Conservation (phyloP, 768 basidiomycete species). For the Rhodosporidiobolus odoratus region DNA sequence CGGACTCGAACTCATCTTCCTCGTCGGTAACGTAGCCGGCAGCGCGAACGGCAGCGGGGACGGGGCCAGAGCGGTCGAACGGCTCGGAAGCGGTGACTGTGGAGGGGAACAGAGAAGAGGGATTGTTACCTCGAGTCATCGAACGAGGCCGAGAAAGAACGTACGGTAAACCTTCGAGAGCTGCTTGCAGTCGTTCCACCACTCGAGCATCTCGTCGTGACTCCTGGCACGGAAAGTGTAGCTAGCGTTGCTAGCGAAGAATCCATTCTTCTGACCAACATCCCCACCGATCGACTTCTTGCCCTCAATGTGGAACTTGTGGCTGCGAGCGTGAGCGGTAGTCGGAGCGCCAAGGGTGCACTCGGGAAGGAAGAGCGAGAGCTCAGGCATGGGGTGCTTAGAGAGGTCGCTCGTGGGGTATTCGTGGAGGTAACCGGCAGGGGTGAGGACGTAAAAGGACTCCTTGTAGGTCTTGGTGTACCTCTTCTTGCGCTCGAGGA, state of each 20-base stretch:
- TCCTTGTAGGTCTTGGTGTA: constrained; percentile 61
- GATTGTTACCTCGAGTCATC: background rate
- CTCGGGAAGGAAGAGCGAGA: constrained; percentile 83
- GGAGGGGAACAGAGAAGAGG: background rate
- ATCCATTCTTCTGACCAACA: constrained; percentile 51
- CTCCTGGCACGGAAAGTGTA: constrained; percentile 86
- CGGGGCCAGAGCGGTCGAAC: constrained; percentile 85
- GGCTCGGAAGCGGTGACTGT: constrained; percentile 78
- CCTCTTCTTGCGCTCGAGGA: constrained; percentile 90
- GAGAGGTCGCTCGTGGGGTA: constrained; percentile 69
- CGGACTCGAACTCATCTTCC: constrained; percentile 45
- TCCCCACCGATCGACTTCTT: constrained; percentile 57
- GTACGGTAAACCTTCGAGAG: constrained; percentile 44
- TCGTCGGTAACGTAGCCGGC: constrained; percentile 82
- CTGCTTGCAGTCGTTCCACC: constrained; percentile 87
- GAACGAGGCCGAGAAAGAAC: background rate
- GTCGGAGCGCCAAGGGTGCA: constrained; percentile 94
- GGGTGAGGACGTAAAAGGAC: constrained; percentile 83
- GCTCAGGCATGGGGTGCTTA: constrained; percentile 59
- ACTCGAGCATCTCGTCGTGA: constrained; percentile 98
- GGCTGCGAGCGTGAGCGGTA: constrained; percentile 57
- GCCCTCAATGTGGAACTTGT: constrained; percentile 98
- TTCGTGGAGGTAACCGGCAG: constrained; percentile 94
- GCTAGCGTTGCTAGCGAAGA: constrained; percentile 50
- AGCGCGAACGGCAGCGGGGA: constrained; percentile 82